Evolutionary conservation across 1,284 basidiomycete species (phyloP).

Genomic region (Heterobasidion irregulare): DNA sequence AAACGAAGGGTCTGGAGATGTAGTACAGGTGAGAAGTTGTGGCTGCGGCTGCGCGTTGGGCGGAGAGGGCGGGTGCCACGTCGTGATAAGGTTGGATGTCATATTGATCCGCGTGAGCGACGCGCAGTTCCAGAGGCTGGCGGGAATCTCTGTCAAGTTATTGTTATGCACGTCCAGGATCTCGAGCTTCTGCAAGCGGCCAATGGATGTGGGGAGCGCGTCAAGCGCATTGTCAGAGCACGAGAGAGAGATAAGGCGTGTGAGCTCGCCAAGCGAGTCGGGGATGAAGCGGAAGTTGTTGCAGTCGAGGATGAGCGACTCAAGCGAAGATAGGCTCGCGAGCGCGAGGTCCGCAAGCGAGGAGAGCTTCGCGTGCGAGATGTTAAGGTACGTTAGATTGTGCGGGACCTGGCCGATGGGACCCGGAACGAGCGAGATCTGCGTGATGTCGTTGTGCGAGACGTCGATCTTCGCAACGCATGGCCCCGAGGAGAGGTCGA

Average conservation of each 20-base stretch:
- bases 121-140: slow-evolving; percentile 80
- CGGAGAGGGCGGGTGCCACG: slow-evolving; percentile 45
- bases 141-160: slow-evolving; percentile 74
- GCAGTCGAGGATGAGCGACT: slow-evolving; percentile 70
- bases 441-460: slow-evolving; percentile 79
- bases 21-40: slow-evolving; percentile 3
- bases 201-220: slow-evolving; percentile 72
- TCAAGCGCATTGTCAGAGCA: slow-evolving; percentile 89
- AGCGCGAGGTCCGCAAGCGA: slow-evolving; percentile 73
- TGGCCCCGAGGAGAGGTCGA: slow-evolving; percentile 71
- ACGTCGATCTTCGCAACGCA: slow-evolving; percentile 56
- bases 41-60: slow-evolving; percentile 1
- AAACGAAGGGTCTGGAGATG: neutral
- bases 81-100: slow-evolving; percentile 81
- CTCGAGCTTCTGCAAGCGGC: slow-evolving; percentile 71
- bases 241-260: slow-evolving; percentile 65
- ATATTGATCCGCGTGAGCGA: slow-evolving; percentile 74
- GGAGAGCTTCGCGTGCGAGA: slow-evolving; percentile 89
- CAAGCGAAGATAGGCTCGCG: slow-evolving; percentile 67
- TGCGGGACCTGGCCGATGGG: slow-evolving; percentile 45
- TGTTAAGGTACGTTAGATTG: slow-evolving; percentile 74
- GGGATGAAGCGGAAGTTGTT: slow-evolving; percentile 87
- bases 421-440: slow-evolving; percentile 60
- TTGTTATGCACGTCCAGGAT: slow-evolving; percentile 89
- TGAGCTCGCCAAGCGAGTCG: slow-evolving; percentile 70